A percentile compares a stretch with the other conserved stretches of the same genome.
These are phyloP conservation scores for Pichia sp. DNA, from an alignment of 1,139 yeast genomes.

Conservation along the genomic window DNA sequence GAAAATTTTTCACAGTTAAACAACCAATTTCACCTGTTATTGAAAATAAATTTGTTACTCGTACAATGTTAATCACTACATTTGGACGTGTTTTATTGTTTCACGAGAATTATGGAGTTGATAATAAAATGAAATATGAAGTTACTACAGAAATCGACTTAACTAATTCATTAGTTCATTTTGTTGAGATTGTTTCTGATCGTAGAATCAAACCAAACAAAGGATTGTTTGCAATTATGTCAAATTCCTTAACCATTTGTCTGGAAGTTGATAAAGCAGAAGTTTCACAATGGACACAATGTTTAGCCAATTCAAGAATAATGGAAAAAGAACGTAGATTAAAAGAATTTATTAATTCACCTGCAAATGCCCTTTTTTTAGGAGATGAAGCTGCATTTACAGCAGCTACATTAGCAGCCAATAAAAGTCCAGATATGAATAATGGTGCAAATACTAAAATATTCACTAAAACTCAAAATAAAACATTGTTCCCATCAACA, in stretches of 20 bases:
- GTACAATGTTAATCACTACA: constrained; percentile 39
- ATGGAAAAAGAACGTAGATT: constrained; percentile 41
- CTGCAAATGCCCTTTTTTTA: too few species aligned
- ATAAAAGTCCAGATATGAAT: constrained; percentile 5
- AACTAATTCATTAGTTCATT: constrained; percentile 41
- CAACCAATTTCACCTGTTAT: constrained; percentile 1
- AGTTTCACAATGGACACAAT: constrained; percentile 50
- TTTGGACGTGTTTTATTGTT: constrained; percentile 53
- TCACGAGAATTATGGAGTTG: constrained; percentile 25
- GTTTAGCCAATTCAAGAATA: constrained; percentile 44
- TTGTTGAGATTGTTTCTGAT: constrained; percentile 47
- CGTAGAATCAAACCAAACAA: constrained; percentile 30
- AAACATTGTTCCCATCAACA: constrained; percentile 5
- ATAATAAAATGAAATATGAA: constrained; percentile 29
- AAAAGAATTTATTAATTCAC: constrained; percentile 26
- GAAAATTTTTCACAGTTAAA: constrained; percentile 30
- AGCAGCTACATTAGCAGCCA: constrained; percentile 30
- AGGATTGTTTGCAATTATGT: constrained; percentile 51
- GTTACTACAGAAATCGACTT: constrained; percentile 46
- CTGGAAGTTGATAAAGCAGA: constrained; percentile 56
- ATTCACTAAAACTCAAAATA: not conserved
- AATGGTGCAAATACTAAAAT: constrained; percentile 1
- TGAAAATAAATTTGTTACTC: constrained; percentile 10
- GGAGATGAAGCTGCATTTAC: constrained; percentile 18
- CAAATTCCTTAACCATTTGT: constrained; percentile 41